Conservation (phyloP, 2,329 filamentous ascomycete genomes). For the Neurospora sp. region DNA sequence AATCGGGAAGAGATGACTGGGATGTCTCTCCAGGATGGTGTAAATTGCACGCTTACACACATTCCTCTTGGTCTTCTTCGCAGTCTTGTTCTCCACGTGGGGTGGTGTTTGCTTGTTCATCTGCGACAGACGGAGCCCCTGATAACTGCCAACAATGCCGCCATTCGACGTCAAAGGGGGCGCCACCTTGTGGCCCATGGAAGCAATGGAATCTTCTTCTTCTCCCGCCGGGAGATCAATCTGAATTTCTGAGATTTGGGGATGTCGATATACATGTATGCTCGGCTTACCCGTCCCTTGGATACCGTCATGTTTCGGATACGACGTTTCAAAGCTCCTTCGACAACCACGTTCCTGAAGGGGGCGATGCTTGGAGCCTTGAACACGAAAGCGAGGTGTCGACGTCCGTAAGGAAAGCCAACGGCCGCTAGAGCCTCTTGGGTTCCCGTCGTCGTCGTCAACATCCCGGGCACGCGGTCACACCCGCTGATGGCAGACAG, state of each 20-base stretch:
- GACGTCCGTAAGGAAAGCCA: not conserved
- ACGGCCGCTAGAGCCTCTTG: not conserved
- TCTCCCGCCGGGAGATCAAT: not conserved
- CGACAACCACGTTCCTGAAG: not conserved
- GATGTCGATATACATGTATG: not conserved
- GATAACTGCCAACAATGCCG: not conserved
- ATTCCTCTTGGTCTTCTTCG: not conserved
- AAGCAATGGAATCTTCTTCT: not conserved
- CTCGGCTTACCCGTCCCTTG: not conserved
- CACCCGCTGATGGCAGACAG: not conserved
- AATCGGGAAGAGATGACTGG: not conserved
- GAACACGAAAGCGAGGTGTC: not conserved
- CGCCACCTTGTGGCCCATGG: not conserved
- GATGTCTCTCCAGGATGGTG: not conserved
- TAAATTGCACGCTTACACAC: not conserved
- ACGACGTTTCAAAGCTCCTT: not conserved
- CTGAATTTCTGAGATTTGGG: not conserved
- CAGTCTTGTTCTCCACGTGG: not conserved
- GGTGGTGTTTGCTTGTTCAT: not conserved
- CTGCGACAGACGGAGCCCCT: not conserved
- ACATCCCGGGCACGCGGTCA: not conserved
- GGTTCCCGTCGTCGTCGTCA: not conserved
- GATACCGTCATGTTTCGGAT: not conserved
- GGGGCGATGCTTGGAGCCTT: not conserved
- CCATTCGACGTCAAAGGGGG: not conserved